phyloP scores from a whole-genome alignment of 768 basidiomycete genomes.

The Suillus sp. region DNA sequence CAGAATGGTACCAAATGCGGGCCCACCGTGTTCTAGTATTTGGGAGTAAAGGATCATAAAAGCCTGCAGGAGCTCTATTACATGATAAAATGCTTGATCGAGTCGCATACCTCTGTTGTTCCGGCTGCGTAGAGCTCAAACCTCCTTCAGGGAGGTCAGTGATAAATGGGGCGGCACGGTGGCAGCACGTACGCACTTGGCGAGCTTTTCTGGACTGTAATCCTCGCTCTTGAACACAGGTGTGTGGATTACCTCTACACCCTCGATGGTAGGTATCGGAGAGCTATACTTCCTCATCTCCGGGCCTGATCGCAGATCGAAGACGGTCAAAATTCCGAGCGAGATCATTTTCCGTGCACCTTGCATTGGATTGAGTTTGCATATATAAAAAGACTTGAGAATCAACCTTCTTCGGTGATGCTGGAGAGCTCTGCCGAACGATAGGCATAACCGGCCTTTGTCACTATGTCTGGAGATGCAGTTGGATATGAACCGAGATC shows the following conservation, averaged over 20 bases:
- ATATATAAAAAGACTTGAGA: not conserved
- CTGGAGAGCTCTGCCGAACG: conserved; percentile 75
- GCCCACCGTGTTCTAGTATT: conserved; percentile 73
- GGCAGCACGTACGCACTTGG: conserved; percentile 65
- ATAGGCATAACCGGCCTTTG: conserved; percentile 57
- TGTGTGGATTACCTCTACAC: conserved; percentile 57
- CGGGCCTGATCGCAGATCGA: conserved; percentile 78
- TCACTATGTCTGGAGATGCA: conserved; percentile 48
- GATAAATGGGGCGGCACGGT: not conserved
- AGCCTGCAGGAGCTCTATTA: conserved; percentile 45
- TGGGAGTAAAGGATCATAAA: conserved; percentile 82
- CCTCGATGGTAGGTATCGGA: conserved; percentile 64
- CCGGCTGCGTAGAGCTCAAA: conserved; percentile 75
- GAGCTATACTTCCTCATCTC: conserved; percentile 76
- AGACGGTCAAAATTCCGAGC: conserved; percentile 68
- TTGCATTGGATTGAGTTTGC: conserved; percentile 28
- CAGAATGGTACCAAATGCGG: conserved; percentile 69
- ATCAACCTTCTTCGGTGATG: conserved; percentile 69
- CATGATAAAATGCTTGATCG: not conserved
- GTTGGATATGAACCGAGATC: conserved; percentile 70
- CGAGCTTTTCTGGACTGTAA: conserved; percentile 83
- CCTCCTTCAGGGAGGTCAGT: conserved; percentile 23
- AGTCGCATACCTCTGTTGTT: conserved; percentile 63
- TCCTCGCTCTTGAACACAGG: conserved; percentile 73
- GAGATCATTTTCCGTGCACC: conserved; percentile 59